Percentiles rank a stretch among this genome's conserved stretches.
These are phyloP conservation scores for Fraxinus dipetala DNA, from an alignment of 305 asterid genomes.

Conservation along the genomic window DNA sequence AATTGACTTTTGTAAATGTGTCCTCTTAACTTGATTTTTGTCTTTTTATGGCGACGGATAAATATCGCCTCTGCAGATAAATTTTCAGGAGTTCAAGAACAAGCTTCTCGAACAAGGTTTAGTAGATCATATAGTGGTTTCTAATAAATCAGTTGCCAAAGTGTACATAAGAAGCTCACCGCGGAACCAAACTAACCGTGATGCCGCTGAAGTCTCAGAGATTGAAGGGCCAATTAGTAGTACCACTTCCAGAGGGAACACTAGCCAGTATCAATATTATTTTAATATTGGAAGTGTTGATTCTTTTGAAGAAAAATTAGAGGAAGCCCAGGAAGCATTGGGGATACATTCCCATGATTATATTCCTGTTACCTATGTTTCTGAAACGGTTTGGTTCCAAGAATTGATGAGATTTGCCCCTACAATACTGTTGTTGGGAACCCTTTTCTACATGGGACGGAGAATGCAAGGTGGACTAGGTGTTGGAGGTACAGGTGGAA, in stretches of 20 bases:
- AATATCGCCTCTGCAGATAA: constrained; percentile 55
- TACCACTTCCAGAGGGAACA: constrained; percentile 28
- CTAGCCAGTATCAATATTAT: constrained; percentile 56
- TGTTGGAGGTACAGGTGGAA: constrained; percentile 66
- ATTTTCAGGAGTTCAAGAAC: constrained; percentile 89
- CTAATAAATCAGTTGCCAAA: constrained; percentile 73
- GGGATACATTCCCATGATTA: constrained; percentile 73
- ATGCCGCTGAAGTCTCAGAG: constrained; percentile 37
- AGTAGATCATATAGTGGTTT: constrained; percentile 77
- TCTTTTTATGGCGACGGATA: not conserved
- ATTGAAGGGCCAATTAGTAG: constrained; percentile 31
- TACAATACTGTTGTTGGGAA: constrained; percentile 57
- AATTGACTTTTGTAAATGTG: constrained; percentile 25
- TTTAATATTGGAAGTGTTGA: constrained; percentile 87
- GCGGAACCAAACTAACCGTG: constrained; percentile 29
- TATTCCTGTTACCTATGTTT: constrained; percentile 67
- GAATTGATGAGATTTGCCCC: constrained; percentile 70
- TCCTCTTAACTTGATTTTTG: not conserved
- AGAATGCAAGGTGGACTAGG: constrained; percentile 78
- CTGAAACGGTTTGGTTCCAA: constrained; percentile 60
- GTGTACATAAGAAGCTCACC: constrained; percentile 65
- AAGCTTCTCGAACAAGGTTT: constrained; percentile 89
- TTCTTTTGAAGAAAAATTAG: constrained; percentile 82
- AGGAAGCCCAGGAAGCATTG: constrained; percentile 82
- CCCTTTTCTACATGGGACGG: constrained; percentile 54